These are phyloP conservation scores for Daldinia childiae DNA, from an alignment of 495 filamentous ascomycete genomes.

Conservation along the genomic window DNA sequence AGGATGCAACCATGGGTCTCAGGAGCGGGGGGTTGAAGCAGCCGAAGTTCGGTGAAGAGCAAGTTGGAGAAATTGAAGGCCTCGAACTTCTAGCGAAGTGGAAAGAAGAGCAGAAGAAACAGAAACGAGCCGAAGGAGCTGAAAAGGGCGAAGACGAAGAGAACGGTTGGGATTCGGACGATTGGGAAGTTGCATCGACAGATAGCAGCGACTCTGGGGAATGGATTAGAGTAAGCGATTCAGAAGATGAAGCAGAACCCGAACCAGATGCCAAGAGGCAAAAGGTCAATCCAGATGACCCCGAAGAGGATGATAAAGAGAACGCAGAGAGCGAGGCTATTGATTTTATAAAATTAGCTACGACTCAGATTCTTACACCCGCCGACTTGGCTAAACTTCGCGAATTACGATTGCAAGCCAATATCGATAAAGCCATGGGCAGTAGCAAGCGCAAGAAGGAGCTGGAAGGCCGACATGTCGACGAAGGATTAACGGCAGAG, in stretches of 20 bases:
- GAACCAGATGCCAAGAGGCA: conserved; percentile 71
- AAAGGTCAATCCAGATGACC: conserved; percentile 49
- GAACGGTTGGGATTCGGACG: conserved; percentile 76
- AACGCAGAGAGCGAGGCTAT: conserved; percentile 52
- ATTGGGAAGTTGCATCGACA: conserved; percentile 86
- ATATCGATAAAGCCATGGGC: conserved; percentile 70
- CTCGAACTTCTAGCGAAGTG: conserved; percentile 90
- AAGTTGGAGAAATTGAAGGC: conserved; percentile 86
- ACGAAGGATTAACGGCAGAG: conserved; percentile 85
- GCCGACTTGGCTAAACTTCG: conserved; percentile 91
- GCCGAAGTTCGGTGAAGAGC: conserved; percentile 81
- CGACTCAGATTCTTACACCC: conserved; percentile 87
- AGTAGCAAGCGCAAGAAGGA: conserved; percentile 58
- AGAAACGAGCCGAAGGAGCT: conserved; percentile 69
- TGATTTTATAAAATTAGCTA: conserved; percentile 74
- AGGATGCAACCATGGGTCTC: conserved; percentile 87
- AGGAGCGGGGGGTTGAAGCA: conserved; percentile 73
- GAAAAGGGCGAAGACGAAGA: conserved; percentile 61
- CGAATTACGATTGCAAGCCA: conserved; percentile 80
- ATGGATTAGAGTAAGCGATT: conserved; percentile 93
- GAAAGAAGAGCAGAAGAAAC: conserved; percentile 87
- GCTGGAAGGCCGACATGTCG: conserved; percentile 68
- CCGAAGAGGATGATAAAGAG: conserved; percentile 52
- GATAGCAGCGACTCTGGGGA: conserved; percentile 81
- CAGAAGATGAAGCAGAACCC: conserved; percentile 75